Evolutionary conservation across 441 rosid genomes (phyloP), one percentile per base, ranked within the genome.

Genomic region (Hura crepitans): DNA sequence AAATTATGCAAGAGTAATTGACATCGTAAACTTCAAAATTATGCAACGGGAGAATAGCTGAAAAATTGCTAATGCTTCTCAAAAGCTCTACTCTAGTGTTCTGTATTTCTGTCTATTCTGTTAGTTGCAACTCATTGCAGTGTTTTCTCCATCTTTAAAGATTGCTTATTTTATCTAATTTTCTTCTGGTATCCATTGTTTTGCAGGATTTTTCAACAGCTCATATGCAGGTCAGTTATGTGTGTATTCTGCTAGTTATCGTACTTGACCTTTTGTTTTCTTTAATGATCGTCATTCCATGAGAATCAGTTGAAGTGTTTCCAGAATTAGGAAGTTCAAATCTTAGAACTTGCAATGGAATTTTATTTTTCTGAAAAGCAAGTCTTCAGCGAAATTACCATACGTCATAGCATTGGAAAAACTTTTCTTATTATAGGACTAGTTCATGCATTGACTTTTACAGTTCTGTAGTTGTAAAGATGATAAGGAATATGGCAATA

Each of bases 171-270:
- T 66, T 27, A 5, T 50, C 53, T 65, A 50, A 72, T 18, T 60
- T 55, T 33, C 31, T 23, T 75, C 49, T 66, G 49, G 23, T 54
- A 4, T 62, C 47, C 66, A 13, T 46, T 42, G 27, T 73, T 75
- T 53, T 71, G 77, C 82, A 81, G 84, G 75, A 55, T 61, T 63
- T 43, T 20, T 54, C 75, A 66, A 65, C 75, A 70, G 60, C 68
- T 63, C 82, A 12, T 73, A 63, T 33, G 56, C 76, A 68, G 84
- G 84, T 81, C 65, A 68, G 82, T 74, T 61, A 25, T 39, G 11
- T 39, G n/a, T 9, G 2, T 13, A 43, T 57, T 54, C 58, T 70
- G 33, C 57, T 33, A 51, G 12, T 55, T 68, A 28, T 71, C 18
- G 15, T 5, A 39, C 33, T 66, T 65, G 65, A 18, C 12, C 25